Base-by-base conservation (phyloP, 1,284 basidiomycete species). In the Rhizopogon parksii region DNA sequence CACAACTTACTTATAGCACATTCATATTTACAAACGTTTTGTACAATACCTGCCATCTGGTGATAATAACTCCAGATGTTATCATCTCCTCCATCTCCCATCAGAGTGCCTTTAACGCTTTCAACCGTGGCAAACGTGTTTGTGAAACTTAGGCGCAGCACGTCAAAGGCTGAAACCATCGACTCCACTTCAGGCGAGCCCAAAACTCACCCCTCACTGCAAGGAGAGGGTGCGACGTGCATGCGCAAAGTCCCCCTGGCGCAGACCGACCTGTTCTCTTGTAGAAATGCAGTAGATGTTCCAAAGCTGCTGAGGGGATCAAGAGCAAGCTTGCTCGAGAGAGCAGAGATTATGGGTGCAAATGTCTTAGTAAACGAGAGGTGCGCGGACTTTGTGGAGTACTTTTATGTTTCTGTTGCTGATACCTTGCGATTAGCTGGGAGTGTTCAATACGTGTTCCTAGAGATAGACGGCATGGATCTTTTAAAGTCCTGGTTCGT, bases 281-380 rank as follows among this genome's bases (percentile, higher is more conserved):
- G 86, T 59, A 68, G 66, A 11, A 80, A 78, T 47, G 86, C 75
- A 1, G 86, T 88, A 32, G 82, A 87, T 58, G 70, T 78, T 25
- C 60, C 64, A 17, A 77, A 74, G 53, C 71, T 88, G 8, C 66
- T 88, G 45, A 68, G 80, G 11, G 75, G 73, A 11, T 76, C 78
- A 25, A 75, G 85, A 45, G 65, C 69, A 7, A 65, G 68, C 36
- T 61, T 88, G 36, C 60, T 83, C 50, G 76, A 82, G 50, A 71
- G 73, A 50, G 79, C 80, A n/a, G 67, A 72, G 52, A 58, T 59
- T 19, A 54, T 78, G 3, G 82, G 80, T 9, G 80, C 76, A 1
- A 82, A 81, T 57, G 78, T 77, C 2, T 71, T 88, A 46, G 74
- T 84, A 4, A 79, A 88, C 42, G 85, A 88, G 62, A 72, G 77